These are phyloP conservation scores for Stentor coeruleus DNA, from an alignment of 73 alveolate species.

Conservation along the genomic window DNA sequence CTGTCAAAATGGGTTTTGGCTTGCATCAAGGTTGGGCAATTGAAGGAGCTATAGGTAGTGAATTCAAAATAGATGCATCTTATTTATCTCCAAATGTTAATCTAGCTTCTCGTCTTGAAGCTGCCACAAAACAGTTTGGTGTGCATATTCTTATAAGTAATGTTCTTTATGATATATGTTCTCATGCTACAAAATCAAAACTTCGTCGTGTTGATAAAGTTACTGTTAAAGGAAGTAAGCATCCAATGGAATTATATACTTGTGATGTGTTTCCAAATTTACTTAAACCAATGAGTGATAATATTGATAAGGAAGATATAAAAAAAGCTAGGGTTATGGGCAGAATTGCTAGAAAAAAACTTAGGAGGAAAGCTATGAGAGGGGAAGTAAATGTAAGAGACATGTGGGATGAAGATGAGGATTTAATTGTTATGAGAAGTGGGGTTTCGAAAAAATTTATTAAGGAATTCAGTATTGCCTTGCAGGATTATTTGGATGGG, in stretches of 20 bases:
- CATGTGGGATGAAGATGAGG: conserved; percentile 17
- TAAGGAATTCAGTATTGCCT: conserved; percentile 36
- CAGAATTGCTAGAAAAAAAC: not conserved
- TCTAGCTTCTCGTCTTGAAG: conserved; percentile 82
- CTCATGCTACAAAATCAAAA: conserved; percentile 42
- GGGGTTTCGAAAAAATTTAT: not conserved
- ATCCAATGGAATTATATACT: conserved; percentile 50
- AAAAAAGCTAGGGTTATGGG: not conserved
- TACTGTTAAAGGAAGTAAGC: conserved; percentile 65
- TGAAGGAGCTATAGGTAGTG: conserved; percentile 95
- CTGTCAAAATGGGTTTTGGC: conserved; percentile 94
- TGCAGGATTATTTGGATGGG: conserved; percentile 39
- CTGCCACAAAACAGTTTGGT: conserved; percentile 58
- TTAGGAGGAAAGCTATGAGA: conserved; percentile 39
- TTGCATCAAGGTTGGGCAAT: conserved; percentile 97
- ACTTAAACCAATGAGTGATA: not conserved
- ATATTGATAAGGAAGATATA: conserved; percentile 4
- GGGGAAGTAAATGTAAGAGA: not conserved
- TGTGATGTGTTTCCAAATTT: conserved; percentile 1
- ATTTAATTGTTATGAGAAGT: conserved; percentile 34
- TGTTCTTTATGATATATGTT: conserved; percentile 43
- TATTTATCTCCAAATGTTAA: conserved; percentile 85
- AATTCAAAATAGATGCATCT: conserved; percentile 86
- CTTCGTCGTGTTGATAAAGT: conserved; percentile 71
- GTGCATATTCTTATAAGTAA: conserved; percentile 72